Conservation (phyloP, 2,329 filamentous ascomycete species). For the Herpotrichia juniperi region DNA sequence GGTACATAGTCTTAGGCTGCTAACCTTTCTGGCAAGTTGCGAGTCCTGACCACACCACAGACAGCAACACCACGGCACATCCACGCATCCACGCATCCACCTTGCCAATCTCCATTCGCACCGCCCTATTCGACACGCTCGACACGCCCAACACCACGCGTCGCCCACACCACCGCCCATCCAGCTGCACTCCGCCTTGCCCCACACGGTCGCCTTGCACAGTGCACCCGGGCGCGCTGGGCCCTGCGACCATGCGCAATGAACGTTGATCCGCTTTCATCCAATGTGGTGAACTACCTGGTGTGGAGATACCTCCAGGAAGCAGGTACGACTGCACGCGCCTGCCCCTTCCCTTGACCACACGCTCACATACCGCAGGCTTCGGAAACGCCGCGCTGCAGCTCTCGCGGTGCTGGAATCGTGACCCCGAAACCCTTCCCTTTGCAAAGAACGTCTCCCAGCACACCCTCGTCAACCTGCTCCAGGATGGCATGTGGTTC, state of each 20-base stretch:
- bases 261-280: slow-evolving; percentile 54
- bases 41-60: too few relatives aligned
- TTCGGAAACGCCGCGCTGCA: slow-evolving; percentile 65
- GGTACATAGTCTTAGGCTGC: too few relatives aligned
- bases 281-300: slow-evolving; percentile 71
- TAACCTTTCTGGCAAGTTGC: too few relatives aligned
- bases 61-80: too few relatives aligned
- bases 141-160: not conserved
- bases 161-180: not conserved
- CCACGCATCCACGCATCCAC: not conserved
- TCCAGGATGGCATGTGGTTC: slow-evolving; percentile 66
- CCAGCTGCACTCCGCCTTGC: not conserved
- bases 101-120: not conserved
- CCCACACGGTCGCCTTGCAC: slow-evolving; percentile 1
- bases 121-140: not conserved
- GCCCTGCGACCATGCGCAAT: slow-evolving; percentile 46
- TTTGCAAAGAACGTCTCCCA: slow-evolving; percentile 66
- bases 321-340: slow-evolving; percentile 29
- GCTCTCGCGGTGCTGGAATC: slow-evolving; percentile 67
- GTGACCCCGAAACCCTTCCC: slow-evolving; percentile 65
- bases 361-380: slow-evolving; percentile 44
- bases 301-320: slow-evolving; percentile 66
- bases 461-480: slow-evolving; percentile 64
- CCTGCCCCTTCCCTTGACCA: not conserved
- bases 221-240: slow-evolving; percentile 7